Evolutionary conservation across 1,284 basidiomycete genomes (phyloP).

Genomic region (Tremellales sp.): DNA sequence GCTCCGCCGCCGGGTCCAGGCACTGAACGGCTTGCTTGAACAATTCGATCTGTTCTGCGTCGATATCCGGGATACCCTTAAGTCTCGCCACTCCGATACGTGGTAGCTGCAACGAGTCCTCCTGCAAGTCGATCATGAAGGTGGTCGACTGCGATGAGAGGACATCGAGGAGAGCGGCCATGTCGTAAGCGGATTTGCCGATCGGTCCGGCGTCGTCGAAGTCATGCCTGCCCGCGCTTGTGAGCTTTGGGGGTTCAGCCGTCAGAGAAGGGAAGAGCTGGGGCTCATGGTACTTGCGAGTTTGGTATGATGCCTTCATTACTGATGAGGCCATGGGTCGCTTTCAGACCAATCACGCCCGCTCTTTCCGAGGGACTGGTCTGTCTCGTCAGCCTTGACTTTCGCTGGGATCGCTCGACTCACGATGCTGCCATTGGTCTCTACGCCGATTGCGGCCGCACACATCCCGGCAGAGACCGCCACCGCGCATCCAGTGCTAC

Average conservation of each 20-base stretch:
- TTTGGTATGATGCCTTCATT: constrained; percentile 21
- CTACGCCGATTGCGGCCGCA: constrained; percentile 1
- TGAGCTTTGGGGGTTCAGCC: too few species aligned
- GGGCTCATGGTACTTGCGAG: constrained; percentile 5
- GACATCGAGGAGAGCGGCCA: constrained; percentile 18
- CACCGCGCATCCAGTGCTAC: constrained; percentile 6
- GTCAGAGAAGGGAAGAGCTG: background rate
- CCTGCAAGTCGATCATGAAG: background rate
- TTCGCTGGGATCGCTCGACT: background rate
- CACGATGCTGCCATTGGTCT: constrained; percentile 8
- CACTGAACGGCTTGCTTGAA: background rate
- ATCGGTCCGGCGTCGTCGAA: constrained; percentile 31
- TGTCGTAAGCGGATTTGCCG: constrained; percentile 23
- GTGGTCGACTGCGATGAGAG: constrained; percentile 5
- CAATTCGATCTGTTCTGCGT: background rate
- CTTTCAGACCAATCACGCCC: constrained; percentile 22
- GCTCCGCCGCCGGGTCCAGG: background rate
- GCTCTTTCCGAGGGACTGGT: constrained; percentile 15
- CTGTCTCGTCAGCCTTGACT: background rate
- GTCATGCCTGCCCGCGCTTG: constrained; percentile 7
- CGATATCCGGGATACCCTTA: background rate
- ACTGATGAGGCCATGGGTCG: constrained; percentile 19
- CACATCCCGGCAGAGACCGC: constrained; percentile 5
- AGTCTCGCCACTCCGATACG: background rate
- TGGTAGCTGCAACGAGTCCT: background rate